Evolutionary conservation across 805 yeast genomes (phyloP).

Genomic region (Yamadazyma endophytica): DNA sequence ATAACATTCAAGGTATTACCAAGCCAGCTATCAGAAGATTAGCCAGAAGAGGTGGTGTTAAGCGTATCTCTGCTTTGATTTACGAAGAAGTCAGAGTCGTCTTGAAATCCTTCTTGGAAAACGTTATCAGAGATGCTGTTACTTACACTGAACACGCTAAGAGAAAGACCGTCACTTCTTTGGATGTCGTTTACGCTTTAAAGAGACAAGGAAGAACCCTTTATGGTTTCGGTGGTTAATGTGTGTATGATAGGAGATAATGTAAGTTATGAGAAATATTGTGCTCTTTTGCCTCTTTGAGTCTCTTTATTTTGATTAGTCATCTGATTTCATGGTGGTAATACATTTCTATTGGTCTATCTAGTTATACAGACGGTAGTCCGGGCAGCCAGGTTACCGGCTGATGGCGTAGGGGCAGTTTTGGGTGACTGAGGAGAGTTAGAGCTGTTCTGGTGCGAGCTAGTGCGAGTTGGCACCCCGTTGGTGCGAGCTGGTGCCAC

Average conservation of each 20-base stretch:
- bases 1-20: constrained; percentile 99
- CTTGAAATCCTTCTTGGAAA: constrained; percentile 90
- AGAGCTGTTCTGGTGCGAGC: too few species aligned
- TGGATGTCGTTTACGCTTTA: constrained; percentile 98
- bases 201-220: constrained; percentile 99
- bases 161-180: constrained; percentile 99
- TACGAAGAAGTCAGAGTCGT: constrained; percentile 99
- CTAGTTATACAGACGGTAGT: too few species aligned
- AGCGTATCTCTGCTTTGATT: constrained; percentile 98
- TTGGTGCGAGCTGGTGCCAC: too few species aligned
- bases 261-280: too few species aligned
- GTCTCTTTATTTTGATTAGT: too few species aligned
- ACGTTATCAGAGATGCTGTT: constrained; percentile 98
- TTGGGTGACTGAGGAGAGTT: too few species aligned
- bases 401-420: too few species aligned
- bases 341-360: too few species aligned
- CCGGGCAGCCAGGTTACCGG: too few species aligned
- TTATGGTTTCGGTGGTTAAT: constrained; percentile 99
- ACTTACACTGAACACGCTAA: constrained; percentile 99
- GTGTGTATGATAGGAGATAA: constrained; percentile 11
- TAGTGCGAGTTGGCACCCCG: too few species aligned
- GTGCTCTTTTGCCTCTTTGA: too few species aligned
- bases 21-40: constrained; percentile 99
- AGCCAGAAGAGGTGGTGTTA: constrained; percentile 99
- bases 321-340: too few species aligned